These are phyloP conservation scores for Penicillium paxilli DNA, from an alignment of 495 filamentous ascomycete species.

Conservation along the genomic window DNA sequence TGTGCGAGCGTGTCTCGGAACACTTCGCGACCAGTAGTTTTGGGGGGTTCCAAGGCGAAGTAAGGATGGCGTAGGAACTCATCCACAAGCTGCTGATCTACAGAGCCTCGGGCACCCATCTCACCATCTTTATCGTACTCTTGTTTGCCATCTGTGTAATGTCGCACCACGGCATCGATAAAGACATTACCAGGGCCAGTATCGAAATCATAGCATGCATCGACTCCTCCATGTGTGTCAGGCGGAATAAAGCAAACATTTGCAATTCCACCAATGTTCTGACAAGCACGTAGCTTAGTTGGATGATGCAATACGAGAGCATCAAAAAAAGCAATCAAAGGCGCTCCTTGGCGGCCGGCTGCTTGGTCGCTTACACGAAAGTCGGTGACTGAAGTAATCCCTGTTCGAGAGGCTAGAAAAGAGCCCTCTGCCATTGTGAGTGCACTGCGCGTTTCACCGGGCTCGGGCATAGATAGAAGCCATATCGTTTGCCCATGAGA, in stretches of 20 bases:
- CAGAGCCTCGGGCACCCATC: slow-evolving; percentile 51
- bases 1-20: slow-evolving; percentile 55
- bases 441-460: slow-evolving; percentile 47
- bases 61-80: slow-evolving; percentile 51
- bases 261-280: slow-evolving; percentile 61
- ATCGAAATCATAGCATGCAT: slow-evolving; percentile 55
- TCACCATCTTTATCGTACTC: slow-evolving; percentile 48
- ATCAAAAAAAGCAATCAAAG: slow-evolving; percentile 49
- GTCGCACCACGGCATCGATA: slow-evolving; percentile 39
- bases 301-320: slow-evolving; percentile 55
- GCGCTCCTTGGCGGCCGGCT: slow-evolving; percentile 45
- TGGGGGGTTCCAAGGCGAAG: slow-evolving; percentile 50
- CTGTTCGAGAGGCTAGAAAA: slow-evolving; percentile 42
- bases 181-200: slow-evolving; percentile 44
- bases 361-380: slow-evolving; percentile 48
- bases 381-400: slow-evolving; percentile 47
- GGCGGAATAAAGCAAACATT: slow-evolving; percentile 62
- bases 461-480: slow-evolving; percentile 53
- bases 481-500: slow-evolving; percentile 62
- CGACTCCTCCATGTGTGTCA: slow-evolving; percentile 46
- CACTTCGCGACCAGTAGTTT: slow-evolving; percentile 59
- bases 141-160: slow-evolving; percentile 32
- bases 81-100: slow-evolving; percentile 54
- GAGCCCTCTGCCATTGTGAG: slow-evolving; percentile 48
- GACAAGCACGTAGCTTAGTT: slow-evolving; percentile 54